Evolutionary conservation across 176 grass and related monocot genomes (phyloP), one percentile per base, ranked within the genome.

Genomic region (Aechmea fasciata): DNA sequence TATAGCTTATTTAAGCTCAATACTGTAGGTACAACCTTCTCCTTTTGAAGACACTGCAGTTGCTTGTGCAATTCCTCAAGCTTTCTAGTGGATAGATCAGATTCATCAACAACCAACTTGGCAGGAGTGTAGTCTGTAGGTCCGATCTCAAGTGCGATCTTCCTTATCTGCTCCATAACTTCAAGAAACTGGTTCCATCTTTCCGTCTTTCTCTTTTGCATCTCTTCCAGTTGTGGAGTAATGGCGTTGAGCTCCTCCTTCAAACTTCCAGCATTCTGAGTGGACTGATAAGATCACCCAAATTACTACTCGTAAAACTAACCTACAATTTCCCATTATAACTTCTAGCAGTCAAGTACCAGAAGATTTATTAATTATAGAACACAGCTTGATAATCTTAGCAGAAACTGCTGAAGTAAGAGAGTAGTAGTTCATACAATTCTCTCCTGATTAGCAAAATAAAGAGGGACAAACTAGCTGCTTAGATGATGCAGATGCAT

Each of bases 121-220:
- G 72, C 86, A 71, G 85, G 70, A 1, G 33, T 67, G 10, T 64
- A 85, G 67, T 85, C 77, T 69, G 70, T 41, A 49, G 71, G 69
- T 41, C 73, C 77, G 68, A 92, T 89, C 78, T 91, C 88, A 73
- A 75, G 26, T 65, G 78, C 74, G 72, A 96, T 80, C 72, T 89
- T 96, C 70, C 80, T 80, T 64, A 89, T 96, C 63, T 85, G 81
- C 64, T 96, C 81, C 20, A 85, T 88, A 69, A 96, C 80, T 69
- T 76, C 69, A 25, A 96, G 66, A 87, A 96, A 96, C 62, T 91
- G 88, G 47, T 77, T 73, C 75, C 81, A 89, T 89, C 92, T 77
- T 71, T 91, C 92, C 18, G 70, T 63, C 79, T 88, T 96, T 65
- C 80, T 84, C 73, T 82, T 81, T 63, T 70, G 67, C 88, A 96